Percentiles rank a stretch among this genome's conserved stretches.
phyloP scores from a whole-genome alignment of 768 basidiomycete genomes.

The Mycena rosella region DNA sequence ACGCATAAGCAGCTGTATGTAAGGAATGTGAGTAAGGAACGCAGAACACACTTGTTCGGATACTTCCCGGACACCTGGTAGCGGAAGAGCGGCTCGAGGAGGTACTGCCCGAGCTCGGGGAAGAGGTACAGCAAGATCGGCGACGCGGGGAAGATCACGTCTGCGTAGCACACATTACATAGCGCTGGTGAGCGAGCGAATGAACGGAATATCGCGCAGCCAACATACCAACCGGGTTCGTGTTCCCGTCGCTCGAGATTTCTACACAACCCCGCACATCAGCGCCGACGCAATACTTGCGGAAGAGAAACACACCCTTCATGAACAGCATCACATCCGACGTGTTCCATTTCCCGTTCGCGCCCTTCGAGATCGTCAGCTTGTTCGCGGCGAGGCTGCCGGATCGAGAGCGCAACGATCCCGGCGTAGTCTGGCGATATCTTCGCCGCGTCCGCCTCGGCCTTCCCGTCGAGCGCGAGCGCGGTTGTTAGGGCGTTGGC shows the following conservation, averaged over 20 bases:
- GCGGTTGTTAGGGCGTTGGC: constrained; percentile 58
- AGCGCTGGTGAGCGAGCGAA: too few relatives aligned
- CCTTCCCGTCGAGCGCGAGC: constrained; percentile 58
- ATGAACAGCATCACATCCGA: constrained; percentile 67
- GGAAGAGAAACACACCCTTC: too few relatives aligned
- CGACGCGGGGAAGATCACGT: constrained; percentile 67
- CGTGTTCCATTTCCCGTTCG: constrained; percentile 61
- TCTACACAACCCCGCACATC: too few relatives aligned
- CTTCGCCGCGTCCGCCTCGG: constrained; percentile 59
- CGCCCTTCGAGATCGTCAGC: constrained; percentile 64
- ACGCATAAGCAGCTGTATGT: too few relatives aligned
- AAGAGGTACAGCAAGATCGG: constrained; percentile 68
- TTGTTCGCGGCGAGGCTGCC: constrained; percentile 70
- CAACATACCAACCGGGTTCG: constrained; percentile 52
- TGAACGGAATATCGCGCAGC: too few relatives aligned
- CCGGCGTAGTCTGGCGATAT: constrained; percentile 65
- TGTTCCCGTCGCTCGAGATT: constrained; percentile 66
- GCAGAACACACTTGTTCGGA: constrained; percentile 68
- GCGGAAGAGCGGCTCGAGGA: constrained; percentile 71
- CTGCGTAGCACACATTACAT: too few relatives aligned
- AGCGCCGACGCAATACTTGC: too few relatives aligned
- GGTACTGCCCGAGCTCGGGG: constrained; percentile 65
- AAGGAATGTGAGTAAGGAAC: too few relatives aligned
- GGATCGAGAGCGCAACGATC: constrained; percentile 65
- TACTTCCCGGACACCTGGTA: constrained; percentile 78